These are phyloP conservation scores for Mallotus nudiflorus DNA, from an alignment of 345 rosid species.

Conservation along the genomic window DNA sequence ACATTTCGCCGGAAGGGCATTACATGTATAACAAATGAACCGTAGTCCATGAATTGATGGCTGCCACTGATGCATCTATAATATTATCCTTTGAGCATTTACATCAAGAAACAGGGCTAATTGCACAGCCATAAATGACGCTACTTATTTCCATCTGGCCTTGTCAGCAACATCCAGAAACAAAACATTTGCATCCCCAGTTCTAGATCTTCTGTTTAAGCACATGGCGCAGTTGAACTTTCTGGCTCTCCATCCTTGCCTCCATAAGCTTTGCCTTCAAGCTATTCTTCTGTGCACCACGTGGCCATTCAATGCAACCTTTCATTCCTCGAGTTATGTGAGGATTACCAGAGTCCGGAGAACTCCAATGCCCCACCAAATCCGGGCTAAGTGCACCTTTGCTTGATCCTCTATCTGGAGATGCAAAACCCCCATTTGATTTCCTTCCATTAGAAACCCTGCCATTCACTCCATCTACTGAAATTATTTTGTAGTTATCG, in stretches of 20 bases:
- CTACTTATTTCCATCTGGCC: constrained; percentile 16
- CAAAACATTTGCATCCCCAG: constrained; percentile 16
- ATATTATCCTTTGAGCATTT: constrained; percentile 5
- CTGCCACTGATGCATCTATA: neutral
- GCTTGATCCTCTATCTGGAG: constrained; percentile 65
- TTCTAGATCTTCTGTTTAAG: constrained; percentile 83
- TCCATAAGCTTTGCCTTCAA: constrained; percentile 91
- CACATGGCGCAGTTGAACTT: constrained; percentile 80
- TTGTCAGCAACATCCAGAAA: constrained; percentile 13
- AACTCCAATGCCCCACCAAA: constrained; percentile 73
- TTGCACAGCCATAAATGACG: neutral
- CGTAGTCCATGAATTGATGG: constrained; percentile 6
- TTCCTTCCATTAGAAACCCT: constrained; percentile 74
- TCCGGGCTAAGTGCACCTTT: constrained; percentile 68
- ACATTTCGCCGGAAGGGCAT: neutral
- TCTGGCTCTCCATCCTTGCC: constrained; percentile 83
- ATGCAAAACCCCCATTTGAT: constrained; percentile 52
- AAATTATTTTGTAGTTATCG: constrained; percentile 62
- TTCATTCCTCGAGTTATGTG: constrained; percentile 79
- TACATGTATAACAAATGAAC: constrained; percentile 3
- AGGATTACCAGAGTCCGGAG: constrained; percentile 69
- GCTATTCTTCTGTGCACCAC: constrained; percentile 71
- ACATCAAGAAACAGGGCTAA: neutral
- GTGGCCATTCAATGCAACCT: constrained; percentile 98
- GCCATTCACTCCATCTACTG: constrained; percentile 64